phyloP scores from a whole-genome alignment of 2,329 filamentous ascomycete genomes.

The Talaromyces sp. region DNA sequence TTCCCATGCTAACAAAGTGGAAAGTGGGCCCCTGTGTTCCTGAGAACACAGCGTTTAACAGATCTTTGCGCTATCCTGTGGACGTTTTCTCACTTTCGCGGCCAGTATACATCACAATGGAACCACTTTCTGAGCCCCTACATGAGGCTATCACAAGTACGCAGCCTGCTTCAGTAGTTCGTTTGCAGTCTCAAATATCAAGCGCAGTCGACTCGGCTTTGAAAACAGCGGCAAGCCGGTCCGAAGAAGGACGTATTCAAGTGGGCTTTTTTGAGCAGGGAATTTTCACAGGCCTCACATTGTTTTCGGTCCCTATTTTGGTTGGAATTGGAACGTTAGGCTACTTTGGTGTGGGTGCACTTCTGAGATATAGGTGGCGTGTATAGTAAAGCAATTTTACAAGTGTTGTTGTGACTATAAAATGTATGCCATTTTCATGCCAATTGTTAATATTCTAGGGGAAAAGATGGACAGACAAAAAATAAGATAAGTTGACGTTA shows the following conservation, averaged over 20 bases:
- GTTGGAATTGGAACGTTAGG: constrained; percentile 3
- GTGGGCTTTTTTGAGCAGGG: constrained; percentile 48
- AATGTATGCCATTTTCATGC: not conserved
- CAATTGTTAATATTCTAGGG: too few relatives aligned
- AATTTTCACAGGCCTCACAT: constrained; percentile 27
- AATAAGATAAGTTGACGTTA: not conserved
- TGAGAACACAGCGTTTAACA: constrained; percentile 31
- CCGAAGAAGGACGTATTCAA: constrained; percentile 4
- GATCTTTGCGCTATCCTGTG: constrained; percentile 35
- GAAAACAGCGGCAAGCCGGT: constrained; percentile 19
- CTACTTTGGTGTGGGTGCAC: constrained; percentile 6
- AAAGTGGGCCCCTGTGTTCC: not conserved
- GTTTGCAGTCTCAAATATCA: not conserved
- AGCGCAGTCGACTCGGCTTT: constrained; percentile 1
- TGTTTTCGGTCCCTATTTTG: constrained; percentile 1
- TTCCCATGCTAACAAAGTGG: not conserved
- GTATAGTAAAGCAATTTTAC: not conserved
- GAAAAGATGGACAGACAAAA: not conserved
- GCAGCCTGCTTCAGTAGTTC: not conserved
- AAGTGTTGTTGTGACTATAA: not conserved
- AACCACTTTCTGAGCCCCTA: constrained; percentile 9
- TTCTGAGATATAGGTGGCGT: not conserved
- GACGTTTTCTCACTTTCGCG: constrained; percentile 41
- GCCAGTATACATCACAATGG: constrained; percentile 36
- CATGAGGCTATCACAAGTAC: not conserved